Conservation (phyloP, 495 filamentous ascomycete species). For the Chaetomidium leptoderma region DNA sequence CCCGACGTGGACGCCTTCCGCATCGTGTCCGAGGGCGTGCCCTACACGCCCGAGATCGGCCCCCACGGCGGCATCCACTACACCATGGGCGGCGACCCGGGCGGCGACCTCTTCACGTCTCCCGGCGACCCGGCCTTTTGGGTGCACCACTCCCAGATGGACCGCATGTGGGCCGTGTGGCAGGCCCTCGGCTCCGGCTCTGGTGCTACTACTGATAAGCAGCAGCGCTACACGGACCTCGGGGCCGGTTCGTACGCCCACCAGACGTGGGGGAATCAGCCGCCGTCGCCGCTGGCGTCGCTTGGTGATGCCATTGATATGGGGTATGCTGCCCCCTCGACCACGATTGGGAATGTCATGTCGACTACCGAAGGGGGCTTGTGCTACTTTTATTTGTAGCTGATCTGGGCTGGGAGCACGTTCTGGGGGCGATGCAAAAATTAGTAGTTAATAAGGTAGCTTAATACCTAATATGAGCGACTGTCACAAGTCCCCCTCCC, state of each 20-base stretch:
- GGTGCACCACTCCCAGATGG: constrained; percentile 63
- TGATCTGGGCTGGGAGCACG: not conserved
- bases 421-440: no score
- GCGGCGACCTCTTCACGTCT: constrained; percentile 53
- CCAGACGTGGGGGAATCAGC: constrained; percentile 52
- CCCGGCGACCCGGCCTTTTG: constrained; percentile 66
- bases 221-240: constrained; percentile 32
- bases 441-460: no score
- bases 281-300: constrained; percentile 31
- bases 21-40: constrained; percentile 47
- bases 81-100: constrained; percentile 57
- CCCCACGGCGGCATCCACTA: constrained; percentile 64
- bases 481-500: no score
- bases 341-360: constrained; percentile 41
- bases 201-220: no score
- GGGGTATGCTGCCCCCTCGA: constrained; percentile 33
- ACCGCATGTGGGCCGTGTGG: constrained; percentile 59
- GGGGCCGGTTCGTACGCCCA: constrained; percentile 43
- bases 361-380: constrained; percentile 37
- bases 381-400: constrained; percentile 44
- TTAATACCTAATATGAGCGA: no score
- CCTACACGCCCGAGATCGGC: constrained; percentile 49
- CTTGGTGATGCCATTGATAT: constrained; percentile 40
- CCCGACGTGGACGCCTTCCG: constrained; percentile 49
- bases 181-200: constrained; percentile 14